These are phyloP conservation scores for Edaphochlamys debaryana DNA, from an alignment of 139 green algal species.

Conservation along the genomic window DNA sequence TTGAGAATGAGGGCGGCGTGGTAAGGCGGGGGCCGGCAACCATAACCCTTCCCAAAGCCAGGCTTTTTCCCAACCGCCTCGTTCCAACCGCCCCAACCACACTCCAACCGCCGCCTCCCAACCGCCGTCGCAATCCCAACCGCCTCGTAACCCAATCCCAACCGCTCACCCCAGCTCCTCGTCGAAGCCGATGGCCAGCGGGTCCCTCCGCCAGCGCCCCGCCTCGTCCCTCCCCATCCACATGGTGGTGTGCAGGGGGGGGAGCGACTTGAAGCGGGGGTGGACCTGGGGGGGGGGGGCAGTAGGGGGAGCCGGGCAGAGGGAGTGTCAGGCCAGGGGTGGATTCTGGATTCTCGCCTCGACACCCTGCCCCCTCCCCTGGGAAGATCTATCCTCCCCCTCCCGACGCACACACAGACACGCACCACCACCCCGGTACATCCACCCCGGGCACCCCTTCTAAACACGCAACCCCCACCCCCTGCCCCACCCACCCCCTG, in stretches of 20 bases:
- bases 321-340: background rate
- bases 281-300: slow-evolving; percentile 11
- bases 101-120: background rate
- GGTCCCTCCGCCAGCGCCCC: slow-evolving; percentile 42
- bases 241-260: slow-evolving; percentile 61
- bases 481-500: too few species aligned
- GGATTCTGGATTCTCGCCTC: too few species aligned
- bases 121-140: too few species aligned
- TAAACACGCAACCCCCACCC: too few species aligned
- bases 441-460: too few species aligned
- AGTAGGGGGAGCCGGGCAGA: background rate
- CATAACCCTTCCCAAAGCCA: background rate
- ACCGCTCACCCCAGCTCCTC: slow-evolving; percentile 61
- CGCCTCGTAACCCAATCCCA: too few species aligned
- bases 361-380: too few species aligned
- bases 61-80: too few species aligned
- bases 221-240: slow-evolving; percentile 48
- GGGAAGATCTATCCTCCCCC: too few species aligned
- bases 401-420: too few species aligned
- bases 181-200: slow-evolving; percentile 49
- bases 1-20: background rate
- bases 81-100: background rate
- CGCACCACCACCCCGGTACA: too few species aligned
- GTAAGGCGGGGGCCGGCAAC: background rate
- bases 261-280: slow-evolving; percentile 55